Evolutionary conservation across 192 early-diverging fungal genomes (phyloP), one percentile per base, ranked within the genome.

Genomic region (Phlyctochytrium bullatum): DNA sequence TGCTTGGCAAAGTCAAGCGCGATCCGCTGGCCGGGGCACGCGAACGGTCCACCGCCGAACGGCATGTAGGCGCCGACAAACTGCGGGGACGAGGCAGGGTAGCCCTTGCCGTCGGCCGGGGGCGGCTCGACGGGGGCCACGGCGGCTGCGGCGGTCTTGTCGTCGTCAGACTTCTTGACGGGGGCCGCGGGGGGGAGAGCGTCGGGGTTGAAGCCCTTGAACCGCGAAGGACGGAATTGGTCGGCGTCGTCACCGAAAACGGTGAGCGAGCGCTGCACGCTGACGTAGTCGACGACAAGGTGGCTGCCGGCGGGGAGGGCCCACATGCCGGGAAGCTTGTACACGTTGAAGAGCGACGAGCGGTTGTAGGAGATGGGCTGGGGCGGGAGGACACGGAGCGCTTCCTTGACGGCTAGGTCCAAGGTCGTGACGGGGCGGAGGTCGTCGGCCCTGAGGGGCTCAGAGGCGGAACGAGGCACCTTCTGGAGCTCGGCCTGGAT

Each of bases 311-410:
- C 54, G n/a, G 66, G 66, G 27, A 67, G 58, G 14, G 57, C 24
- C 66, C 66, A 67, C 28, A 59, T 20, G 23, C 66, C 66, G n/a
- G 66, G 66, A 23, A 67, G 58, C 34, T 60, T 59, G 58, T 67
- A 67, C 25, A 57, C 66, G 35, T 67, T 67, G 12, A 36, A n/a
- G 57, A n/a, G 1, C 25, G 29, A 34, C 17, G 34, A 17, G 2
- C 66, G 54, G 58, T 67, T 67, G 66, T 67, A 67, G 34, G 57
- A 25, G 23, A 58, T 23, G 33, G 56, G 54, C 3, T 28, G 56
- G 30, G 66, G 66, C 1, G 66, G 66, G 2, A 59, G 36, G 20
- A 60, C 29, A 20, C 66, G 24, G 1, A 67, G 3, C 0, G 66
- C 32, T 60, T 67, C 66, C 20, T 34, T 25, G 2, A 60, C 34